Conservation (phyloP, 371 early-diverging fungal genomes). For the Synchytrium microbalum region DNA sequence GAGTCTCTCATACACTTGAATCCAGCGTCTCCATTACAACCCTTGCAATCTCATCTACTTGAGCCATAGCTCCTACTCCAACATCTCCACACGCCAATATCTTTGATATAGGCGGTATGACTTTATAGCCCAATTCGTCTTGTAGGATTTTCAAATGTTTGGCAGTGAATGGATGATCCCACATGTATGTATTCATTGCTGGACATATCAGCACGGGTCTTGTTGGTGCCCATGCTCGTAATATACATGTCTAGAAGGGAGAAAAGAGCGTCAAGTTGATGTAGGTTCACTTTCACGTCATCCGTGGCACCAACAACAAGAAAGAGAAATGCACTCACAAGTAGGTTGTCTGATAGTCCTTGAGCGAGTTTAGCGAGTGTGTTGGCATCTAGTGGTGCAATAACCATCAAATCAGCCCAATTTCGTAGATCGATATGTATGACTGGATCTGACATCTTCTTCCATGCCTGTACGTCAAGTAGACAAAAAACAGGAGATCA, state of each 20-base stretch:
- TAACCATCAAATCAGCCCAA: constrained; percentile 87
- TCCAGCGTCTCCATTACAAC: constrained; percentile 1
- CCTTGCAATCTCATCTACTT: constrained; percentile 23
- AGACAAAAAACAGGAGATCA: constrained; percentile 1
- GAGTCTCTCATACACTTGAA: too few species aligned
- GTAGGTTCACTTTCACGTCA: background rate
- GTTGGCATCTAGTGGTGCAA: constrained; percentile 92
- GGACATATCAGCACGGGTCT: constrained; percentile 75
- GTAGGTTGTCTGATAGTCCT: constrained; percentile 90
- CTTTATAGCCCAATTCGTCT: constrained; percentile 43
- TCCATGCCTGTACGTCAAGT: constrained; percentile 50
- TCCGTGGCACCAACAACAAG: background rate
- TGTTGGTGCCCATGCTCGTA: constrained; percentile 80
- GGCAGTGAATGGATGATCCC: constrained; percentile 83
- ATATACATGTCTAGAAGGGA: constrained; percentile 65
- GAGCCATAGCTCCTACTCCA: constrained; percentile 47
- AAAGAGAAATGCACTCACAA: constrained; percentile 44
- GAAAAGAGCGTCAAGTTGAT: background rate
- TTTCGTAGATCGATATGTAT: constrained; percentile 93
- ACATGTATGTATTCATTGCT: constrained; percentile 98
- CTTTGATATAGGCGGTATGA: constrained; percentile 79
- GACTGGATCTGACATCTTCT: constrained; percentile 76
- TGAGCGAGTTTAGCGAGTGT: constrained; percentile 84
- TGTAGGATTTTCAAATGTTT: constrained; percentile 63
- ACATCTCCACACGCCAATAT: constrained; percentile 86